Evolutionary conservation across 495 filamentous ascomycete species (phyloP).

Genomic region (Durotheca rogersii): DNA sequence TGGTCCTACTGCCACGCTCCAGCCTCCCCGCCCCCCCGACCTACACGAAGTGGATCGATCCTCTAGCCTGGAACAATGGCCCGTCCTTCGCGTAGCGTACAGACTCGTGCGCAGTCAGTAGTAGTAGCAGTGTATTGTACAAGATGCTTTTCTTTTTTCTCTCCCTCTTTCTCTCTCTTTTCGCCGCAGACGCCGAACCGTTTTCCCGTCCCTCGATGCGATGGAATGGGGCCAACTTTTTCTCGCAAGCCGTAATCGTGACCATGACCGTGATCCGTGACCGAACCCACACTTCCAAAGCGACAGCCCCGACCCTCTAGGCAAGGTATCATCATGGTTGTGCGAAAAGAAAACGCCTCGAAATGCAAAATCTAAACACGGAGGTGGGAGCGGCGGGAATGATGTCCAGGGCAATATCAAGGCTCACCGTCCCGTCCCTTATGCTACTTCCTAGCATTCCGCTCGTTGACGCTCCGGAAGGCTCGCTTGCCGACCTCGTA

Average conservation of each 20-base stretch:
- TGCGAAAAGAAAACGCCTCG: slow-evolving; percentile 29
- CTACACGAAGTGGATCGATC: background rate
- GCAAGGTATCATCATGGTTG: slow-evolving; percentile 22
- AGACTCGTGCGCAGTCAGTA: too few relatives aligned
- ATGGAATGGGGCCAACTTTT: background rate
- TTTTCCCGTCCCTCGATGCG: slow-evolving; percentile 16
- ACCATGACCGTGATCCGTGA: background rate
- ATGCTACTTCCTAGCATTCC: slow-evolving; percentile 35
- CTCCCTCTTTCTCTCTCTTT: background rate
- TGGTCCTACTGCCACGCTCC: background rate
- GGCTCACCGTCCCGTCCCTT: slow-evolving; percentile 5
- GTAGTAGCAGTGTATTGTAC: too few relatives aligned
- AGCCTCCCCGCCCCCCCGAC: background rate
- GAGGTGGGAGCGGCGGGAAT: slow-evolving; percentile 8
- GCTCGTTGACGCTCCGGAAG: slow-evolving; percentile 76
- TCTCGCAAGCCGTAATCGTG: slow-evolving; percentile 7
- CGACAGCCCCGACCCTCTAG: slow-evolving; percentile 6
- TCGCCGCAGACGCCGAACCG: background rate
- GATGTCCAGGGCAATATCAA: slow-evolving; percentile 17
- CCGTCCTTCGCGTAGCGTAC: too few relatives aligned
- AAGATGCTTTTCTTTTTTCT: slow-evolving; percentile 5
- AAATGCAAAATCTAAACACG: slow-evolving; percentile 21
- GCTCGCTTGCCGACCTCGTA: slow-evolving; percentile 95
- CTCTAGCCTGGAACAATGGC: too few relatives aligned
- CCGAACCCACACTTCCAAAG: background rate